Base-by-base conservation (phyloP, 352 stramenopile genomes). In the Phytophthora crassamura region DNA sequence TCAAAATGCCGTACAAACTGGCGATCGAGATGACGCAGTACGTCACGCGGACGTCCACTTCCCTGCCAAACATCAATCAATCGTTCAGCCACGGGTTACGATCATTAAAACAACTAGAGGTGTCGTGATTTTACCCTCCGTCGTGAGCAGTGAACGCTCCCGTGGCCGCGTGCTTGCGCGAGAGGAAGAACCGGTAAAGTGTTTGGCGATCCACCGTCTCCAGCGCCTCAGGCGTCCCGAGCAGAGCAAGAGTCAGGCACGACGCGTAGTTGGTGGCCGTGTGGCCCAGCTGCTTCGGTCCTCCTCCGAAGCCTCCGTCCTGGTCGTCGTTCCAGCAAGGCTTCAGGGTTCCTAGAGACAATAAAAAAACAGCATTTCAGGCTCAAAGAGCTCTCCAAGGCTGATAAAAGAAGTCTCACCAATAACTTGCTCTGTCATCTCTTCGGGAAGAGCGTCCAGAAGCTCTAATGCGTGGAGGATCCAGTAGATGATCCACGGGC, bases 401-500 rank as follows among this genome's bases (percentile, higher is more conserved):
- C 15, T 4, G 5, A 14, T 22, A 12, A 35, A 25, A n/a, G 6
- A 20, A 35, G 2, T 50, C 66, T 52, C 22, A 93, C 78, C 54
- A 62, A 83, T 81, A n/a, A 78, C 60, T 38, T 58, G 70, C 20
- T 66, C 62, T 2, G 74, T 74, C 35, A 78, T 55, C 12, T 80
- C 64, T 25, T 75, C 67, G 3, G 77, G 77, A 6, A 98, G 72
- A 39, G 78, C 82, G 30, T 93, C 91, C 43, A 99, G 75, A 16
- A 99, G 80, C 74, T 99, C 95, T 35, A 98, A 80, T 10, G 81
- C 83, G 59, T 99, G 96, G 16, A 99, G 72, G 62, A 98, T 98
- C 97, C 97, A 99, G 75, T 99, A 99, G 16, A 96, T 73, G 55
- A 99, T 98, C 97, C 97, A 99, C 9, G 97, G 94, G 15, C 95